These are phyloP conservation scores for Kwoniella sp. DNA, from an alignment of 768 basidiomycete species.

Conservation along the genomic window DNA sequence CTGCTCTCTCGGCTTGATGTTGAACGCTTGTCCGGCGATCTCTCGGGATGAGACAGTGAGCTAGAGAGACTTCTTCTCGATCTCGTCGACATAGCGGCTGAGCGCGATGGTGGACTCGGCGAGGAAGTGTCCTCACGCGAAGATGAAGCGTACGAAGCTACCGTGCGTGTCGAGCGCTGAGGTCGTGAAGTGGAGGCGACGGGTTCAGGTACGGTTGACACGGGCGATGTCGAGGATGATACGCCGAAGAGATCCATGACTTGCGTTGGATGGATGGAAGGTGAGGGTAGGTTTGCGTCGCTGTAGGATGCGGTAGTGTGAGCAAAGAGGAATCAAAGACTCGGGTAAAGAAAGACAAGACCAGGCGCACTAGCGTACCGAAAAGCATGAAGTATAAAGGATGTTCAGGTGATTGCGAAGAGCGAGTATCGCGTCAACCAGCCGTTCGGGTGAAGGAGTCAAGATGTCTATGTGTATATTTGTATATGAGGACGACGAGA, in stretches of 20 bases:
- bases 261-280: background rate
- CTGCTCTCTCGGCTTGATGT: constrained; percentile 1
- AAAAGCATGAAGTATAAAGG: background rate
- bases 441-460: background rate
- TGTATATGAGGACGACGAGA: no score
- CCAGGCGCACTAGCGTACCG: background rate
- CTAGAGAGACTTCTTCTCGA: constrained; percentile 20
- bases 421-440: background rate
- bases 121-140: constrained; percentile 10
- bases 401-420: background rate
- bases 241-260: constrained; percentile 13
- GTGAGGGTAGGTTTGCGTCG: background rate
- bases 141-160: constrained; percentile 7
- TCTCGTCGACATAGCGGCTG: constrained; percentile 13
- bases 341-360: background rate
- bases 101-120: constrained; percentile 3
- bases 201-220: constrained; percentile 1
- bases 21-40: constrained; percentile 15
- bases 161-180: constrained; percentile 14
- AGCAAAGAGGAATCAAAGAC: background rate
- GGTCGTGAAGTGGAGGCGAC: background rate
- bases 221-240: background rate
- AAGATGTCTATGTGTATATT: no score
- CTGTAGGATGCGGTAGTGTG: background rate
- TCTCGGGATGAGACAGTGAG: constrained; percentile 6